Evolutionary conservation across 192 early-diverging fungal genomes (phyloP).

Genomic region (Coemansia sp.): DNA sequence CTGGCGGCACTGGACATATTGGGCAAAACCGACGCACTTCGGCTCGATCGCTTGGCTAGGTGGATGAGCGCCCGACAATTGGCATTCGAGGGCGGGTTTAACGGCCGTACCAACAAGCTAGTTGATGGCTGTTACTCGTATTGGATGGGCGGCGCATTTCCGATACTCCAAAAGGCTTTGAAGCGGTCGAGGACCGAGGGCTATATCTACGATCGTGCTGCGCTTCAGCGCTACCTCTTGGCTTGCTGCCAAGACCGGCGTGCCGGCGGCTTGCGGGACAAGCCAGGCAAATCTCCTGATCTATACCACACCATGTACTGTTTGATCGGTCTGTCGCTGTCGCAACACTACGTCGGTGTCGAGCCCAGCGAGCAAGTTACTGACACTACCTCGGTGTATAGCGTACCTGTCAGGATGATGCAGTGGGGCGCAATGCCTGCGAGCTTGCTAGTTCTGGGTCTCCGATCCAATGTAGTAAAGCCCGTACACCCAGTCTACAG

Average conservation of each 20-base stretch:
- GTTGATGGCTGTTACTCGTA: conserved; percentile 99
- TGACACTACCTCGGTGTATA: conserved; percentile 34
- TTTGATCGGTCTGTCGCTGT: conserved; percentile 79
- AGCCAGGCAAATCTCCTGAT: conserved; percentile 88
- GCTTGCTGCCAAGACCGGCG: conserved; percentile 73
- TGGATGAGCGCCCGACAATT: conserved; percentile 85
- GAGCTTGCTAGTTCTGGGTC: conserved; percentile 22
- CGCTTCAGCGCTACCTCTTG: conserved; percentile 88
- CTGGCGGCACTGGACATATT: conserved; percentile 84
- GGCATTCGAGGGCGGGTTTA: conserved; percentile 92
- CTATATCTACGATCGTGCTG: conserved; percentile 55
- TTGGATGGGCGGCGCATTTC: conserved; percentile 86
- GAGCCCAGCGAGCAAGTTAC: conserved; percentile 19
- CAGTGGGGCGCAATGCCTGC: conserved; percentile 38
- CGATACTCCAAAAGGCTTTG: conserved; percentile 64
- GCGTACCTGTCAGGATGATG: conserved; percentile 50
- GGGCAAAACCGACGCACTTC: conserved; percentile 63
- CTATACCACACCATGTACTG: conserved; percentile 96
- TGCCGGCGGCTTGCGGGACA: conserved; percentile 86
- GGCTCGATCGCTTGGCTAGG: conserved; percentile 61
- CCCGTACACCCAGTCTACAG: conserved; percentile 51
- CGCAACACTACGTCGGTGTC: conserved; percentile 73
- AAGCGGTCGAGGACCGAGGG: conserved; percentile 48
- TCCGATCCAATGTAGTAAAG: conserved; percentile 26
- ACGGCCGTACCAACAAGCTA: conserved; percentile 94